Percentiles rank a stretch among this genome's conserved stretches.
Conservation (phyloP, 768 basidiomycete species). For the Collybia nuda region DNA sequence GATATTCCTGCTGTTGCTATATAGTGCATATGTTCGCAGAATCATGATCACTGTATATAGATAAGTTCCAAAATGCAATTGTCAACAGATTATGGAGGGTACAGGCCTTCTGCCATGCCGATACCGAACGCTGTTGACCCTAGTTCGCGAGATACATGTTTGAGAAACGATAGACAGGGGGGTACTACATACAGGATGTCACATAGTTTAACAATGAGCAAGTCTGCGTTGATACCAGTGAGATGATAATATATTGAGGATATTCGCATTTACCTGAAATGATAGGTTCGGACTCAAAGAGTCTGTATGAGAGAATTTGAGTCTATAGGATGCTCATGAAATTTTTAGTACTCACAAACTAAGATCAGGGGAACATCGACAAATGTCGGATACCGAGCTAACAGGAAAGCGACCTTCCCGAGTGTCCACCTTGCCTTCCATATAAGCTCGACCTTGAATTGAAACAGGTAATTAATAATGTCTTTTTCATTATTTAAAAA, state of each 20-base stretch:
- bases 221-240: too few relatives aligned
- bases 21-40: constrained; percentile 9
- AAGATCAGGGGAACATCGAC: constrained; percentile 5
- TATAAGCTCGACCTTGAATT: constrained; percentile 5
- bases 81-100: not conserved
- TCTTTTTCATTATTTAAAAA: not conserved
- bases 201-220: not conserved
- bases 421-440: constrained; percentile 9
- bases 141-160: not conserved
- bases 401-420: constrained; percentile 6
- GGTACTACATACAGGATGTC: constrained; percentile 1
- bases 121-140: constrained; percentile 6
- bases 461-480: not conserved
- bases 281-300: constrained; percentile 3
- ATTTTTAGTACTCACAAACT: constrained; percentile 2
- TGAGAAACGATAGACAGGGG: not conserved
- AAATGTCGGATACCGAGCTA: constrained; percentile 7
- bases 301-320: not conserved
- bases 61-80: too few relatives aligned
- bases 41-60: constrained; percentile 7
- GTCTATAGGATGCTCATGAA: not conserved
- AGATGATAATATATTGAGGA: not conserved
- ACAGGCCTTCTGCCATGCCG: constrained; percentile 8
- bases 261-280: not conserved
- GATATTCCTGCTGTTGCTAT: constrained; percentile 7